phyloP scores from a whole-genome alignment of 1,139 yeast genomes.

The Candida sojae region DNA sequence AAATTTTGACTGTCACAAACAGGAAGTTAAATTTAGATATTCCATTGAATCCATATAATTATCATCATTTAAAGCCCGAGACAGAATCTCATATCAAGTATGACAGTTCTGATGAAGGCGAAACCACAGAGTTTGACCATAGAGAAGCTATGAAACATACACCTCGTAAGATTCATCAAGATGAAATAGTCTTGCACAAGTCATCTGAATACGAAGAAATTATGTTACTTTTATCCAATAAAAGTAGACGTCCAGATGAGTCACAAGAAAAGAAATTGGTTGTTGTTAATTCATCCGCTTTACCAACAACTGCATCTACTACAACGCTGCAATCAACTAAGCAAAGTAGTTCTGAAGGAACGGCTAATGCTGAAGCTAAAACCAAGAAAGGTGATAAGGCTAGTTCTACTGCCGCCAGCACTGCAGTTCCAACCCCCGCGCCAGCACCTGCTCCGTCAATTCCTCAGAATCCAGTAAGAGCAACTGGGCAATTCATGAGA shows the following conservation, averaged over 20 bases:
- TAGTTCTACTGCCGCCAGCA: conserved; percentile 16
- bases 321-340: conserved; percentile 22
- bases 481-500: conserved; percentile 50
- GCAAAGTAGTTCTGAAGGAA: conserved; percentile 20
- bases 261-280: conserved; percentile 41
- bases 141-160: conserved; percentile 48
- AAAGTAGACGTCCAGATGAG: conserved; percentile 41
- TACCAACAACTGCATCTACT: conserved; percentile 15
- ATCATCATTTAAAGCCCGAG: conserved; percentile 48
- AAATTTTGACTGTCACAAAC: conserved; percentile 73
- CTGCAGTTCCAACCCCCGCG: conserved; percentile 18
- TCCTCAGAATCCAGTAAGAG: conserved; percentile 21
- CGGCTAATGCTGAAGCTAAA: conserved; percentile 24
- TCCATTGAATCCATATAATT: conserved; percentile 66
- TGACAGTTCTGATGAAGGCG: conserved; percentile 30
- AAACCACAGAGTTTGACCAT: conserved; percentile 41
- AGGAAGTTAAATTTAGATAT: conserved; percentile 76
- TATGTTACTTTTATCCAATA: conserved; percentile 59
- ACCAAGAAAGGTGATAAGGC: conserved; percentile 26
- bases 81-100: conserved; percentile 47
- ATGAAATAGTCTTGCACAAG: conserved; percentile 58
- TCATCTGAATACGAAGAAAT: conserved; percentile 88
- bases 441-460: conserved; percentile 17
- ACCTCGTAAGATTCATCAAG: conserved; percentile 47
- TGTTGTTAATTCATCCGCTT: conserved; percentile 37